A percentile compares a stretch with the other conserved stretches of the same genome.
These are phyloP conservation scores for Davidsoniella eucalypti DNA, from an alignment of 2,329 filamentous ascomycete genomes.

Conservation along the genomic window DNA sequence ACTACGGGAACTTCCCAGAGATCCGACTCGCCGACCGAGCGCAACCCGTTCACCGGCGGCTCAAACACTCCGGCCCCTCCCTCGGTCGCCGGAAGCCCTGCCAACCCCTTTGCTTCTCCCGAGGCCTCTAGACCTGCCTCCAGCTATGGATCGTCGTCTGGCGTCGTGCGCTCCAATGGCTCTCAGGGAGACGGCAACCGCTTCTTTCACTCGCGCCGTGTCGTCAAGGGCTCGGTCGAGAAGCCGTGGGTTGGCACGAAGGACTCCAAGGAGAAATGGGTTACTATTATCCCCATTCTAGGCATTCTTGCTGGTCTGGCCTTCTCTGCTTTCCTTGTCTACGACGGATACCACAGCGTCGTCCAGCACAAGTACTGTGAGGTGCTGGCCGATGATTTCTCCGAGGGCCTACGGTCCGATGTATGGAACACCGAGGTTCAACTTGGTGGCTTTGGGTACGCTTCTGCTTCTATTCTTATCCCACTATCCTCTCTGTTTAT, in stretches of 20 bases:
- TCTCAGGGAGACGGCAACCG: constrained; percentile 22
- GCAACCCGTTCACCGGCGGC: constrained; percentile 27
- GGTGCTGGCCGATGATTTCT: constrained; percentile 51
- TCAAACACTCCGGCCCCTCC: constrained; percentile 21
- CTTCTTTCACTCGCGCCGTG: constrained; percentile 59
- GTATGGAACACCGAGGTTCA: constrained; percentile 63
- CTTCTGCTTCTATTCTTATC: constrained; percentile 12
- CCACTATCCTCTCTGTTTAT: not conserved
- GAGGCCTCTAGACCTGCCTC: constrained; percentile 29
- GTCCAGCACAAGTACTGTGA: constrained; percentile 58
- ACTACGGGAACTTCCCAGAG: constrained; percentile 24
- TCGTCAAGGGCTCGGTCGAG: constrained; percentile 56
- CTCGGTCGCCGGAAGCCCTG: constrained; percentile 9
- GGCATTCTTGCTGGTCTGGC: constrained; percentile 53
- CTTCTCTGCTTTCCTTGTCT: constrained; percentile 55
- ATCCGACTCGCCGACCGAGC: constrained; percentile 26
- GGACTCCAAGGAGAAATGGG: constrained; percentile 72
- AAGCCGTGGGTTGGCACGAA: constrained; percentile 62
- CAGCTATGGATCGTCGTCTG: constrained; percentile 30
- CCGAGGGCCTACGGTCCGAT: constrained; percentile 36
- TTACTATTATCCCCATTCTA: constrained; percentile 60
- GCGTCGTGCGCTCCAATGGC: constrained; percentile 21
- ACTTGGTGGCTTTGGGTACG: constrained; percentile 60
- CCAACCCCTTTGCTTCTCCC: constrained; percentile 32
- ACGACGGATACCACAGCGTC: constrained; percentile 56